Evolutionary conservation across 306 rosid genomes (phyloP), one percentile per base, ranked within the genome.

Genomic region (Cucurbita pepo): DNA sequence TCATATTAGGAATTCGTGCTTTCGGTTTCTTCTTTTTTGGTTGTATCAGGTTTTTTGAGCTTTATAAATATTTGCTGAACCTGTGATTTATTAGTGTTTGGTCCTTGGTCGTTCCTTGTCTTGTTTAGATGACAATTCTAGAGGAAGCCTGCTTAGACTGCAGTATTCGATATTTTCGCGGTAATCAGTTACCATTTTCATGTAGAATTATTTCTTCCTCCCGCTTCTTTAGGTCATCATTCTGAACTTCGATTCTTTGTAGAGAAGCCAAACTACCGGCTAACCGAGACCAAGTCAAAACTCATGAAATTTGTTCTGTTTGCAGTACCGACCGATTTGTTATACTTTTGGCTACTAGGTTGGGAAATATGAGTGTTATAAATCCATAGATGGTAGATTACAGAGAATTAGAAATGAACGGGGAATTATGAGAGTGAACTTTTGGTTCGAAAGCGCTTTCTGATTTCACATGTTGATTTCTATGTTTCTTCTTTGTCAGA

Each of bases 401-500:
- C 34, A 30, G 14, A 57, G 11, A 64, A 18, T 64, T 64, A 62
- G 34, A 38, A 16, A 38, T 9, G 48, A 4, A 40, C 3, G 6
- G 25, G 25, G 18, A 62, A 62, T 62, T 16, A 61, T 16, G 69
- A 61, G 48, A 61, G 14, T 37, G 14, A 61, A 61, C 13, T 15
- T 59, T 61, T 57, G 63, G 63, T 69, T 69, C n/a, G 74, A 30
- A 15, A 41, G 25, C 5, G 8, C 37, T 71, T 16, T 14, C 12
- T 62, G 47, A 6, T 71, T 53, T 10, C 48, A 50, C 34, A 34
- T 38, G 59, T 48, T 36, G 48, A 50, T 38, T 44, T 60, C 37
- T 77, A 55, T 62, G 22, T 52, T 65, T 16, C 50, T 38, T 73
- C 58, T 63, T 79, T 54, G 66, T 41, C 43, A 37, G 4, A 87